These are phyloP conservation scores for Beauveria varroae DNA, from an alignment of 2,329 filamentous ascomycete genomes.

Conservation along the genomic window DNA sequence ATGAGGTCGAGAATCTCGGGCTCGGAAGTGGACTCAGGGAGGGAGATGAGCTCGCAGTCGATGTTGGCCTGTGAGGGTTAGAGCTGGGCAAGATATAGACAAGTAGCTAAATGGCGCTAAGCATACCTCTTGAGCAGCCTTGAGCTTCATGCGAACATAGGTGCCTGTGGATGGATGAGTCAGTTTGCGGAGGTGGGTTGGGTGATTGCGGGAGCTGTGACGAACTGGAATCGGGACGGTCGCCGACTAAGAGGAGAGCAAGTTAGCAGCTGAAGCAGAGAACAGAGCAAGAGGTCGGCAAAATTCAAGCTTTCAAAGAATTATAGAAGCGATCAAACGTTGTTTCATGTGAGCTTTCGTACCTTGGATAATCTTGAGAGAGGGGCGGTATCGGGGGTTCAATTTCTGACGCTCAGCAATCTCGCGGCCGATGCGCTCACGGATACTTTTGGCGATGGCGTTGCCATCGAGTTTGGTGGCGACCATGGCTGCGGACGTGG, in stretches of 20 bases:
- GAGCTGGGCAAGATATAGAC: background rate
- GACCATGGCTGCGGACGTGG: constrained; percentile 60
- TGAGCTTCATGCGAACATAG: constrained; percentile 99
- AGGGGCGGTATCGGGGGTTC: constrained; percentile 84
- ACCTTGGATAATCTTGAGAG: constrained; percentile 93
- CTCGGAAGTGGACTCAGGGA: constrained; percentile 74
- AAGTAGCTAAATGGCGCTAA: background rate
- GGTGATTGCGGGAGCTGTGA: constrained; percentile 13
- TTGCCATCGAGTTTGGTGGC: constrained; percentile 93
- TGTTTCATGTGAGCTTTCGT: constrained; percentile 21
- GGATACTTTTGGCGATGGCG: constrained; percentile 86
- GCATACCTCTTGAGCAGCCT: constrained; percentile 82
- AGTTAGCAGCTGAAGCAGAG: constrained; percentile 15
- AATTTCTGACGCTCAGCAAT: constrained; percentile 72
- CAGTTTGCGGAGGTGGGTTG: constrained; percentile 23
- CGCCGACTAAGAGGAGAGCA: constrained; percentile 57
- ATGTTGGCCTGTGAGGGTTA: constrained; percentile 64
- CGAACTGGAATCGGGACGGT: constrained; percentile 81
- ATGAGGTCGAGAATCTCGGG: constrained; percentile 80
- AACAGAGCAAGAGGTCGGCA: background rate
- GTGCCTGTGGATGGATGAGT: constrained; percentile 54
- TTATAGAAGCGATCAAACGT: background rate
- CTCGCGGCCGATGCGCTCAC: constrained; percentile 70
- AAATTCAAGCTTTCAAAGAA: constrained; percentile 8
- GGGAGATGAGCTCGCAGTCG: constrained; percentile 76